phyloP scores from a whole-genome alignment of 2,329 filamentous ascomycete species.

The Penicillium expansum region DNA sequence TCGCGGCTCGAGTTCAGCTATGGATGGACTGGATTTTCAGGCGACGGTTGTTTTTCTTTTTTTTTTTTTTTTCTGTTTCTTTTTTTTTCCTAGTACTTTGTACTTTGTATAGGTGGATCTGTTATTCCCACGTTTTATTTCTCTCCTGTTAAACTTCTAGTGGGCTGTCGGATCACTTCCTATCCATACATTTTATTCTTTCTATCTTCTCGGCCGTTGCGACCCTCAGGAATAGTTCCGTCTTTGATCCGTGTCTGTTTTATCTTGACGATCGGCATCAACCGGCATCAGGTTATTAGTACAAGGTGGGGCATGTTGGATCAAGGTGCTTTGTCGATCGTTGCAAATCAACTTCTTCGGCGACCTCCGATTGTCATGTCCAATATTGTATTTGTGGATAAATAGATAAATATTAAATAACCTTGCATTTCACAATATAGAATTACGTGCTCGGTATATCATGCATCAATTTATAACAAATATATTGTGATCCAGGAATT shows the following conservation, averaged over 20 bases:
- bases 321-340: not conserved
- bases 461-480: not conserved
- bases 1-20: conserved; percentile 23
- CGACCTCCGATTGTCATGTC: not conserved
- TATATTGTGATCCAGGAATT: not conserved
- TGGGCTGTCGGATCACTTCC: not conserved
- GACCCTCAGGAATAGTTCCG: not conserved
- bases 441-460: not conserved
- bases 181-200: not conserved
- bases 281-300: not conserved
- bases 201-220: not conserved
- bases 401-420: no score
- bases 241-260: no score
- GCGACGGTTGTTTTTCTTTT: conserved; percentile 1
- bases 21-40: conserved; percentile 10
- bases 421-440: not conserved
- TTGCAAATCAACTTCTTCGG: not conserved
- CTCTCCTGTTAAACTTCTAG: not conserved
- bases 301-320: not conserved
- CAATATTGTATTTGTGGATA: not conserved
- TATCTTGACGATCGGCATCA: not conserved
- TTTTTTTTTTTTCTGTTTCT: not conserved
- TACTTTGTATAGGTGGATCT: not conserved
- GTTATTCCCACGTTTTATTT: not conserved
- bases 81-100: not conserved